These are phyloP conservation scores for Neonectria punicea DNA, from an alignment of 2,329 filamentous ascomycete species.

Conservation along the genomic window DNA sequence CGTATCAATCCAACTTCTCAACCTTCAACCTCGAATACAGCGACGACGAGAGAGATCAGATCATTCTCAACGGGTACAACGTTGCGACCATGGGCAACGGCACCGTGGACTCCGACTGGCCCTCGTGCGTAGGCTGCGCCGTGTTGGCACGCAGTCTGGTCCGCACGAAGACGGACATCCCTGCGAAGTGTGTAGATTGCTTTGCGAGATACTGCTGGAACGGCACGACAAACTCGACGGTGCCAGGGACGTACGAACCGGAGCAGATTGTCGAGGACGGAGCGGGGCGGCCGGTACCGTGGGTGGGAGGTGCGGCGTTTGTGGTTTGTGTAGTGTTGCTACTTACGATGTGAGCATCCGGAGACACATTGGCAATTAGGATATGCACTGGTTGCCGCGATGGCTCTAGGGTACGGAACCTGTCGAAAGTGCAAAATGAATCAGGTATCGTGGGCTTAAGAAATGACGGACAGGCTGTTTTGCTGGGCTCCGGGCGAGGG, in stretches of 20 bases:
- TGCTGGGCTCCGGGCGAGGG: too few species aligned
- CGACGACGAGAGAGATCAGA: constrained; percentile 71
- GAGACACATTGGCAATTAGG: too few species aligned
- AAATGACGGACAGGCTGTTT: too few species aligned
- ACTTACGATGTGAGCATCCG: too few species aligned
- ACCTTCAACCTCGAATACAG: constrained; percentile 76
- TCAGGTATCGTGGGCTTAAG: too few species aligned
- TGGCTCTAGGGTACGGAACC: too few species aligned
- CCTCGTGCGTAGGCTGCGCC: constrained; percentile 83
- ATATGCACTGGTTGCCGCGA: too few species aligned
- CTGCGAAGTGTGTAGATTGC: constrained; percentile 76
- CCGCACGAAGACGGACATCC: constrained; percentile 72
- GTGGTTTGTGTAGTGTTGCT: too few species aligned
- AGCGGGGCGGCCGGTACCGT: not conserved
- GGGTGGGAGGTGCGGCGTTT: too few species aligned
- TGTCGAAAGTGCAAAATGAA: too few species aligned
- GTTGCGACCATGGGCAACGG: constrained; percentile 55
- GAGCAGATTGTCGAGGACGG: constrained; percentile 18
- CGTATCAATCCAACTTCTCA: constrained; percentile 75
- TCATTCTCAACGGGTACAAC: constrained; percentile 84
- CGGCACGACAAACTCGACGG: constrained; percentile 62
- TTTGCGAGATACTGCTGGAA: constrained; percentile 89
- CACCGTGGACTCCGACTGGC: constrained; percentile 76
- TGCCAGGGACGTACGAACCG: constrained; percentile 54
- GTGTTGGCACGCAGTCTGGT: constrained; percentile 76